Base-by-base conservation (phyloP, 495 filamentous ascomycete species). In the Neurospora terricola region DNA sequence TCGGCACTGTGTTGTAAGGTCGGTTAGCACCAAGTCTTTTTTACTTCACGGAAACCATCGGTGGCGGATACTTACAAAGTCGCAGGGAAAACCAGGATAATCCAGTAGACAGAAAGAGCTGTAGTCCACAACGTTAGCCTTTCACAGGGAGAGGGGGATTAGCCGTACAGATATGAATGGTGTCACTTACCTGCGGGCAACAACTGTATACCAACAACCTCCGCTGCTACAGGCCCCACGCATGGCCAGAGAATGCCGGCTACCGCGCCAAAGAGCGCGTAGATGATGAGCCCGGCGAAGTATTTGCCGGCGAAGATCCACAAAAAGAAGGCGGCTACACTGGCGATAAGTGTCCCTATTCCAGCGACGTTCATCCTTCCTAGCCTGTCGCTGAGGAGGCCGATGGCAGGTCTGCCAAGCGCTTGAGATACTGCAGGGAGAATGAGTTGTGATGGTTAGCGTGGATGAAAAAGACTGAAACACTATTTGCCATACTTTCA, bases 201-300 rank as follows among this genome's bases (percentile, higher is more conserved):
- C 66, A 93, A 83, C 75, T 86, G 84, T 14, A 97, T 77, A 3
- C 92, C 92, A 40, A 96, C 89, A 27, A 96, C 89, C 78, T 97
- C 93, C 0, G 91, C 90, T 23, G 89, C 85, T 14, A 97, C 90
- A 1, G 93, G 93, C 4, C 86, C 90, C 23, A 92, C 83, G 6
- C 88, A 90, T 7, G 90, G 88, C 91, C 92, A 94, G 76, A 92
- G 92, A 1, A 88, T 90, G 36, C 92, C 93, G 7, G 91, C 86
- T 14, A 94, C 89, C 18, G 84, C 85, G 11, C 93, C 92, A 16
- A 94, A 82, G 4, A 96, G 77, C 9, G 90, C 87, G 75, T 91
- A 94, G 74, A 94, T 88, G 68, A 91, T 89, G 40, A 93, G 82
- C 0, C 91, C 86, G 3, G 88, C 88, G 78, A 89, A 91, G 71